phyloP scores from a whole-genome alignment of 306 rosid species.

The Trichosanthes cucumerina region DNA sequence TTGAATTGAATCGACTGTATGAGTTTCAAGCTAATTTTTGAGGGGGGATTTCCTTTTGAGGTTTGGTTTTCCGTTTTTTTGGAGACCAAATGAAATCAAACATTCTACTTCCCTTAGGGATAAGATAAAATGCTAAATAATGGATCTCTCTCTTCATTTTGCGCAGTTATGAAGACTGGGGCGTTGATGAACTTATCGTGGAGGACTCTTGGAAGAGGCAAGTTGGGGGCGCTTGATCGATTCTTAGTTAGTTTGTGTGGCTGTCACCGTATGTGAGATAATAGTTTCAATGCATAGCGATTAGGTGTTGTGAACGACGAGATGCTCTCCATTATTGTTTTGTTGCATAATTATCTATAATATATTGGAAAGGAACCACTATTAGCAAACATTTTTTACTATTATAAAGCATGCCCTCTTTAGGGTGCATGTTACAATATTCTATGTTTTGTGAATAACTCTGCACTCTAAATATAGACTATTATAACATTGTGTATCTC shows the following conservation, averaged over 20 bases:
- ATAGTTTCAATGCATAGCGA: neutral
- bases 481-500: too few species aligned
- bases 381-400: neutral
- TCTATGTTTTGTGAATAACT: too few species aligned
- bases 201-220: slow-evolving; percentile 99
- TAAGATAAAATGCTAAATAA: neutral
- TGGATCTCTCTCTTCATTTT: neutral
- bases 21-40: neutral
- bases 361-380: neutral
- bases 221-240: slow-evolving; percentile 73
- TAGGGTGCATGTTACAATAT: too few species aligned
- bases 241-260: neutral
- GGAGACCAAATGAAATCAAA: neutral
- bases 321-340: neutral
- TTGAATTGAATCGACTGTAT: neutral
- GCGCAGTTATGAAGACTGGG: slow-evolving; percentile 90
- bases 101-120: neutral
- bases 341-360: neutral
- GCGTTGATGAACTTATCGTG: slow-evolving; percentile 89
- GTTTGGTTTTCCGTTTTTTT: neutral
- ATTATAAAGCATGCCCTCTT: neutral
- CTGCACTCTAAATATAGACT: too few species aligned
- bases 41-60: neutral
- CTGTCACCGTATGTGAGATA: neutral
- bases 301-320: neutral